A percentile compares a stretch with the other conserved stretches of the same genome.
Evolutionary conservation across 1,139 yeast species (phyloP).

Genomic region (Suhomyces atakaporum): DNA sequence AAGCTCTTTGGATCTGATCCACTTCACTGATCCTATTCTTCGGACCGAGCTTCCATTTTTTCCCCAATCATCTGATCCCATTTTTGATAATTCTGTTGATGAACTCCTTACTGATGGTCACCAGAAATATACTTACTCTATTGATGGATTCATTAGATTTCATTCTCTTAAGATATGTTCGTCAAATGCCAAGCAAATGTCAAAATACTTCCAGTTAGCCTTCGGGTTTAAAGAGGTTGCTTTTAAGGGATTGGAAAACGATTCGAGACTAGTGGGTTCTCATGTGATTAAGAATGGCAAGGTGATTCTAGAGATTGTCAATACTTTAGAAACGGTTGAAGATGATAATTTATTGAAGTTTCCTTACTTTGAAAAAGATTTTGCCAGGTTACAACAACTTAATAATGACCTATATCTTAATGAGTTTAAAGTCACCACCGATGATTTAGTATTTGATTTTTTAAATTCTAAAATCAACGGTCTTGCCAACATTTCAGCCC

Average conservation of each 20-base stretch:
- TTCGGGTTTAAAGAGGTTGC: constrained; percentile 71
- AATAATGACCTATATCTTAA: constrained; percentile 10
- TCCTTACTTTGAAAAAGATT: constrained; percentile 20
- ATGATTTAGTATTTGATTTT: constrained; percentile 22
- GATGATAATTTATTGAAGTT: constrained; percentile 19
- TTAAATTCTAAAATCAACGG: constrained; percentile 20
- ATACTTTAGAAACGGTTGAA: constrained; percentile 27
- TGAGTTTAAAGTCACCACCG: constrained; percentile 19
- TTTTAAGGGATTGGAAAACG: constrained; percentile 67
- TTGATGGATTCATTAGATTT: constrained; percentile 37
- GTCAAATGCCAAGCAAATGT: constrained; percentile 67
- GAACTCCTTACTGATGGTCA: constrained; percentile 31
- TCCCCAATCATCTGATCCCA: constrained; percentile 22
- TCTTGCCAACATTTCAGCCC: constrained; percentile 7
- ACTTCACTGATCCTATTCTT: not conserved
- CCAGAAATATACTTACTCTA: constrained; percentile 22
- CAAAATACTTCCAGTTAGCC: constrained; percentile 52
- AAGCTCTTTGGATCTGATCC: not conserved
- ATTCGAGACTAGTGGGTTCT: constrained; percentile 54
- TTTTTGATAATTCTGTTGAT: constrained; percentile 16
- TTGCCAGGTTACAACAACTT: not conserved
- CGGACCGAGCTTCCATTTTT: constrained; percentile 26
- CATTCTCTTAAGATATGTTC: constrained; percentile 46
- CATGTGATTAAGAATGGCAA: constrained; percentile 64
- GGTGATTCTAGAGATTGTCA: constrained; percentile 52